Conservation (phyloP, 1,139 yeast species). For the Diutina siamensis region DNA sequence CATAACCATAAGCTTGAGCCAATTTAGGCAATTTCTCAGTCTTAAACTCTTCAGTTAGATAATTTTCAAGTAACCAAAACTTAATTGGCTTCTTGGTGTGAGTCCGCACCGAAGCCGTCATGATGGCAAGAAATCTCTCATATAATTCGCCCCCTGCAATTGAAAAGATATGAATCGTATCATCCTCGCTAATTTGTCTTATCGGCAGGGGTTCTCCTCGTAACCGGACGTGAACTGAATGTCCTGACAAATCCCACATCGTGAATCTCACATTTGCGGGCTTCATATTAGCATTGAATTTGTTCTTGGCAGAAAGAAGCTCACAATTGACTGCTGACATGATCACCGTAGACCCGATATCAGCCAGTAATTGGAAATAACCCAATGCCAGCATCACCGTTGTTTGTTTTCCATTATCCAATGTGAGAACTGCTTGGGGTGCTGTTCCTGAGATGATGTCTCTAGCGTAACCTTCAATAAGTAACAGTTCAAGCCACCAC, state of each 20-base stretch:
- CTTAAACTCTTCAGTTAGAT: slow-evolving; percentile 59
- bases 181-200: not conserved
- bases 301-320: slow-evolving; percentile 27
- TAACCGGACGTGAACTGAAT: not conserved
- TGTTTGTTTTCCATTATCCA: slow-evolving; percentile 20
- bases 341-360: slow-evolving; percentile 37
- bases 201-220: not conserved
- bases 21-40: slow-evolving; percentile 43
- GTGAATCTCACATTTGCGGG: not conserved
- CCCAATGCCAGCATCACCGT: slow-evolving; percentile 64
- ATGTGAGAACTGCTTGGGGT: not conserved
- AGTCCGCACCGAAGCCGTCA: slow-evolving; percentile 66
- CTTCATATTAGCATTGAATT: slow-evolving; percentile 17
- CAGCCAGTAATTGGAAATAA: slow-evolving; percentile 60
- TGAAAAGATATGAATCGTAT: slow-evolving; percentile 61
- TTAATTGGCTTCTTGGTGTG: slow-evolving; percentile 55
- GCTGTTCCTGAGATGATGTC: slow-evolving; percentile 20
- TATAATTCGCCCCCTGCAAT: slow-evolving; percentile 73
- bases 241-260: slow-evolving; percentile 1
- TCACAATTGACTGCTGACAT: slow-evolving; percentile 19
- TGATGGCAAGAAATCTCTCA: slow-evolving; percentile 60
- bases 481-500: slow-evolving; percentile 30
- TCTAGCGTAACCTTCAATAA: slow-evolving; percentile 64
- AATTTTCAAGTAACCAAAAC: slow-evolving; percentile 83
- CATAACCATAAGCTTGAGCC: slow-evolving; percentile 45